A percentile compares a stretch with the other conserved stretches of the same genome.
phyloP scores from a whole-genome alignment of 768 basidiomycete genomes.

The Leccinum ochraceum region DNA sequence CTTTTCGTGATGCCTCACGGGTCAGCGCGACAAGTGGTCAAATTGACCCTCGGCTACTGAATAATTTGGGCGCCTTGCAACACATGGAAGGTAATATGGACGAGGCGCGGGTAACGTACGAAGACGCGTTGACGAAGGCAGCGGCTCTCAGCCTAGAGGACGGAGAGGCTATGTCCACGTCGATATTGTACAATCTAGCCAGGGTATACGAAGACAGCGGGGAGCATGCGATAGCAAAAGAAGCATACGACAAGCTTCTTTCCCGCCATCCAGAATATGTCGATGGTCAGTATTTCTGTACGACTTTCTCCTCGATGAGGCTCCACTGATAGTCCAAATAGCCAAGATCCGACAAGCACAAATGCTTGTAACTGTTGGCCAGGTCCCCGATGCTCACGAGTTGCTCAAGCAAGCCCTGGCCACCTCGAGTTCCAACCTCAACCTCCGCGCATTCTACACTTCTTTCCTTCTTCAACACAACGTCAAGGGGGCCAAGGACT shows the following conservation, averaged over 20 bases:
- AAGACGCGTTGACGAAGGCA: slow-evolving; percentile 67
- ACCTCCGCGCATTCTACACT: slow-evolving; percentile 91
- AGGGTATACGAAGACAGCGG: slow-evolving; percentile 87
- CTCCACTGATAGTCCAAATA: slow-evolving; percentile 34
- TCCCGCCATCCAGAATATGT: slow-evolving; percentile 94
- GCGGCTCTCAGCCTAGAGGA: slow-evolving; percentile 44
- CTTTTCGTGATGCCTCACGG: slow-evolving; percentile 71
- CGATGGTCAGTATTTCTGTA: slow-evolving; percentile 66
- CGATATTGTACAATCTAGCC: slow-evolving; percentile 89
- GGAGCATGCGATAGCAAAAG: slow-evolving; percentile 69
- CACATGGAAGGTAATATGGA: slow-evolving; percentile 56
- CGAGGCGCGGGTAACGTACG: slow-evolving; percentile 66
- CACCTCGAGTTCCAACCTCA: slow-evolving; percentile 75
- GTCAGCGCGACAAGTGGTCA: slow-evolving; percentile 54
- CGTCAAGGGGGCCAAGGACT: slow-evolving; percentile 76
- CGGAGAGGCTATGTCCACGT: slow-evolving; percentile 74
- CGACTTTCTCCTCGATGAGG: neutral
- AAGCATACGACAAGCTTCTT: slow-evolving; percentile 85
- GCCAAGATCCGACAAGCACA: slow-evolving; percentile 93
- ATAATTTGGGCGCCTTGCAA: slow-evolving; percentile 76
- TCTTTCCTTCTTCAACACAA: slow-evolving; percentile 87
- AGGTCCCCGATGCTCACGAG: slow-evolving; percentile 81
- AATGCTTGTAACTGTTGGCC: slow-evolving; percentile 69
- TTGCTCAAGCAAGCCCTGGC: slow-evolving; percentile 86
- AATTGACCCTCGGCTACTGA: slow-evolving; percentile 68